These are phyloP conservation scores for Fistulinella staudtii DNA, from an alignment of 1,284 basidiomycete species.

Conservation along the genomic window DNA sequence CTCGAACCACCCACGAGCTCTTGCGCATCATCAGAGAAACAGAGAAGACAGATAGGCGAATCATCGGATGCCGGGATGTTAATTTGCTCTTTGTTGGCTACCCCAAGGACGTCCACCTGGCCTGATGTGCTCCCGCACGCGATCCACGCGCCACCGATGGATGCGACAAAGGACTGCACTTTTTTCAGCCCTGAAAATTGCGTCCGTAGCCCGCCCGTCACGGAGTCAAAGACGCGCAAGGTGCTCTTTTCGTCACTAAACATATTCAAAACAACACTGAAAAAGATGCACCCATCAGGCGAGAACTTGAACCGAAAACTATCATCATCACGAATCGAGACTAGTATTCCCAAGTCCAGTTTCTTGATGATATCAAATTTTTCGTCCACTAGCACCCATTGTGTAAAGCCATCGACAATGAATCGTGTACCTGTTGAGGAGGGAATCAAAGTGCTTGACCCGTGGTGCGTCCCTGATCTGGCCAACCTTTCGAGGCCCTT, in stretches of 20 bases:
- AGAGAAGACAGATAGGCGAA: not conserved
- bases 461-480: constrained; percentile 1
- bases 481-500: not conserved
- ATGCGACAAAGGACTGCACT: constrained; percentile 7
- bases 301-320: constrained; percentile 14
- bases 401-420: not conserved
- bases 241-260: constrained; percentile 9
- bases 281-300: constrained; percentile 10
- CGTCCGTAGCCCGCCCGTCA: constrained; percentile 8
- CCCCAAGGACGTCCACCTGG: constrained; percentile 12
- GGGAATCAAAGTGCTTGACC: not conserved
- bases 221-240: constrained; percentile 12
- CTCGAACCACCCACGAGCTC: constrained; percentile 16
- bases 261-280: not conserved
- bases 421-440: constrained; percentile 16
- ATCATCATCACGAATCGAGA: not conserved
- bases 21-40: constrained; percentile 13
- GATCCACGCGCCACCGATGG: constrained; percentile 8
- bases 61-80: not conserved
- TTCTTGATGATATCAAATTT: constrained; percentile 10
- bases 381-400: constrained; percentile 12
- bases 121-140: constrained; percentile 12
- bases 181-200: constrained; percentile 14
- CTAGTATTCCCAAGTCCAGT: constrained; percentile 9
- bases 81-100: not conserved